These are phyloP conservation scores for Retiboletus fuscus DNA, from an alignment of 1,284 basidiomycete genomes.

Conservation along the genomic window DNA sequence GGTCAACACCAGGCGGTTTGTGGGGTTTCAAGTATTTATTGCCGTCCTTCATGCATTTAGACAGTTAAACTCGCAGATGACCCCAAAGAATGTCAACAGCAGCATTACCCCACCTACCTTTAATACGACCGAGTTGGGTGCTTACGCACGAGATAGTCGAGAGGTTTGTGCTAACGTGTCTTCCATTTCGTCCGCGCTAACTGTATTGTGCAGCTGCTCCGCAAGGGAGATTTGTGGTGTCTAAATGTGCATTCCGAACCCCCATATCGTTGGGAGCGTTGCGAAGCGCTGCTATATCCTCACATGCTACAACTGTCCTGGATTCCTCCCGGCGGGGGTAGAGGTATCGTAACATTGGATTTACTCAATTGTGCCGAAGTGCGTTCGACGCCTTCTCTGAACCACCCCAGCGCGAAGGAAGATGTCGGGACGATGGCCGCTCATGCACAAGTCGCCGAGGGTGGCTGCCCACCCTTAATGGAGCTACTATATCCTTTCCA, in stretches of 20 bases:
- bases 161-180: slow-evolving; percentile 57
- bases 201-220: slow-evolving; percentile 69
- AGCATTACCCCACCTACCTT: slow-evolving; percentile 58
- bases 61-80: slow-evolving; percentile 38
- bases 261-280: slow-evolving; percentile 86
- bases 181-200: slow-evolving; percentile 48
- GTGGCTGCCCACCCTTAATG: slow-evolving; percentile 61
- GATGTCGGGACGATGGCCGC: slow-evolving; percentile 89
- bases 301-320: slow-evolving; percentile 85
- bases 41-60: too few species aligned
- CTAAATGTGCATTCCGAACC: slow-evolving; percentile 86
- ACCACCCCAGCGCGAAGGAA: slow-evolving; percentile 79
- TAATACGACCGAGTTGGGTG: slow-evolving; percentile 59
- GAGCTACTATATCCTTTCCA: slow-evolving; percentile 89
- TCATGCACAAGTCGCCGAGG: slow-evolving; percentile 64
- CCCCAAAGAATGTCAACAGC: slow-evolving; percentile 47
- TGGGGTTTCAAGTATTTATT: too few species aligned
- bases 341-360: slow-evolving; percentile 85
- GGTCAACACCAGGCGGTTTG: neutral
- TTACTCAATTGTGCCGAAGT: slow-evolving; percentile 86
- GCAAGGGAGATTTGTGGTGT: slow-evolving; percentile 88
- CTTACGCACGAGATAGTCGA: slow-evolving; percentile 54
- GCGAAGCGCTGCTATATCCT: slow-evolving; percentile 84
- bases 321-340: slow-evolving; percentile 81
- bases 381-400: slow-evolving; percentile 80